Base-by-base conservation (phyloP, 1,284 basidiomycete genomes). In the Gastroboletus turbinatus region DNA sequence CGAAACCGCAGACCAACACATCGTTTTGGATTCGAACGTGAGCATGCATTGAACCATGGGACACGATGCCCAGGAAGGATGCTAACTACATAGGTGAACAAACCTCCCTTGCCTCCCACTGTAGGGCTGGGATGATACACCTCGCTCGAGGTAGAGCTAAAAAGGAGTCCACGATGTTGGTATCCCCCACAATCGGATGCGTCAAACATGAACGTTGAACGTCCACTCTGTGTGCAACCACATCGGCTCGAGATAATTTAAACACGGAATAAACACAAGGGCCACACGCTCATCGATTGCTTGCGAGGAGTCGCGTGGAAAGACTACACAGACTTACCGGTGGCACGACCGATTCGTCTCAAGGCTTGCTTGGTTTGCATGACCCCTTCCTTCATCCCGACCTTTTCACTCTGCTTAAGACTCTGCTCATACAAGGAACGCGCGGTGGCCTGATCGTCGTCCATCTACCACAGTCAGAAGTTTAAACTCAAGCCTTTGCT, bases 341-440 rank as follows among this genome's bases (percentile, higher is more conserved):
- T 25, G 1, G 50, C 30, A 27, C 50, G 59, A 33, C 67, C 73
- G 4, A 82, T 43, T 45, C 78, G 67, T 36, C 71, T 69, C 17
- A 84, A 64, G 1, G 82, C 84, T 10, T 75, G 72, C 47, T 76
- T 74, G 2, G 81, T 79, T 58, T 82, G 75, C 46, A 75, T 60
- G 33, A 82, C 71, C 11, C 82, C 85, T 48, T 81, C 78, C n/a
- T 74, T 72, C 63, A 83, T 69, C n/a, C 75, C 77, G 38, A 81
- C 77, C 35, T 63, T 60, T 54, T 75, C 76, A 13, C 81, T 79
- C 52, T 85, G 82, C 39, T 77, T 74, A 39, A 79, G 64, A 56
- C 81, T 82, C 35, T 75, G 67, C 46, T 64, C 65, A 60, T 82
- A 82, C 21, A 81, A 67, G 11, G 73, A 67, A 39, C 71, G 73